Conservation (phyloP, 1,284 basidiomycete genomes). For the Bjerkandera adusta region DNA sequence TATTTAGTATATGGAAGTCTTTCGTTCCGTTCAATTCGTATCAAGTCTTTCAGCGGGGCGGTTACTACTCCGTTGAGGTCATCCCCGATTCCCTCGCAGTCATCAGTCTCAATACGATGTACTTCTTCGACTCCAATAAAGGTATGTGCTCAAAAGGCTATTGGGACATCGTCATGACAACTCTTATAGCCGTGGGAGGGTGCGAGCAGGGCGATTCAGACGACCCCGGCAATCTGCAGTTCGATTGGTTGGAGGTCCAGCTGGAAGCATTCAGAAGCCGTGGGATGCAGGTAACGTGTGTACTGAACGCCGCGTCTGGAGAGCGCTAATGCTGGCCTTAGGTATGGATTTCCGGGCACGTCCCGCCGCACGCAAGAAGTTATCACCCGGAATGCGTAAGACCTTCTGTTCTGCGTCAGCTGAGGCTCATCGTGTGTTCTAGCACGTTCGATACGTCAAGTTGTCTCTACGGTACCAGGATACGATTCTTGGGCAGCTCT, state of each 20-base stretch:
- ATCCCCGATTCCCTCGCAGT: slow-evolving; percentile 77
- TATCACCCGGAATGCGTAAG: slow-evolving; percentile 86
- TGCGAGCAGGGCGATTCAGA: slow-evolving; percentile 56
- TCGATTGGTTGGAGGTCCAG: slow-evolving; percentile 92
- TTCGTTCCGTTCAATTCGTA: slow-evolving; percentile 83
- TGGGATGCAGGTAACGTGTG: slow-evolving; percentile 66
- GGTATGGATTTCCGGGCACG: slow-evolving; percentile 56
- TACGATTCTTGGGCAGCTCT: slow-evolving; percentile 88
- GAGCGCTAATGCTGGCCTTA: slow-evolving; percentile 11
- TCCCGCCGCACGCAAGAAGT: slow-evolving; percentile 78
- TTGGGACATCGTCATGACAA: slow-evolving; percentile 7
- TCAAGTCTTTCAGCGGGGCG: slow-evolving; percentile 82
- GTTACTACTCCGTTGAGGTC: slow-evolving; percentile 84
- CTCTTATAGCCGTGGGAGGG: slow-evolving; percentile 53
- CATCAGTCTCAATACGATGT: slow-evolving; percentile 89
- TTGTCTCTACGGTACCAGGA: slow-evolving; percentile 84
- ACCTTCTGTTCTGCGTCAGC: slow-evolving; percentile 18
- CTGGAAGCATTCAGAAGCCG: slow-evolving; percentile 68
- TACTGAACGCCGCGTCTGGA: slow-evolving; percentile 12
- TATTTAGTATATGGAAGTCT: slow-evolving; percentile 71
- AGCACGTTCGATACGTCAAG: slow-evolving; percentile 84
- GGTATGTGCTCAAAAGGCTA: slow-evolving; percentile 37
- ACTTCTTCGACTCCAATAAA: slow-evolving; percentile 91
- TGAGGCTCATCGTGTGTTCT: slow-evolving; percentile 14
- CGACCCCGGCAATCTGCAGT: slow-evolving; percentile 82